Evolutionary conservation across 768 basidiomycete species (phyloP).

Genomic region (Podaxis rugospora): DNA sequence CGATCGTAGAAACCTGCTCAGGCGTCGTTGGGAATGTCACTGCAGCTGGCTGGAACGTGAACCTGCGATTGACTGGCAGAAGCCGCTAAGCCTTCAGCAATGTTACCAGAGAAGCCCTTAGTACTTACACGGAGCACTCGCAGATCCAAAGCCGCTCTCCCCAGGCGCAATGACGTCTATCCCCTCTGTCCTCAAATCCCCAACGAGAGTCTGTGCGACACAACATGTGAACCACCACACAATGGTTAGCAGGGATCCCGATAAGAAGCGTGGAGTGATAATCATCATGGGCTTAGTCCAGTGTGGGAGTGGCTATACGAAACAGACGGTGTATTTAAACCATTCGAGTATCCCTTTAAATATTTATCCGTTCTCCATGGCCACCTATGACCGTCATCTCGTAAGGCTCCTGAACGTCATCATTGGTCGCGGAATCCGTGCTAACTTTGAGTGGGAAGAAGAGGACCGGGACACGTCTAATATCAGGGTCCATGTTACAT

Average conservation of each 20-base stretch:
- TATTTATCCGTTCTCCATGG: background rate
- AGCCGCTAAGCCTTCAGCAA: background rate
- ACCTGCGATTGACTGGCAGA: conserved; percentile 25
- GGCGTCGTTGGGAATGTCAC: conserved; percentile 24
- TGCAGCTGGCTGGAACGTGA: conserved; percentile 24
- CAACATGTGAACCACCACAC: background rate
- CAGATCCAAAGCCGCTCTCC: conserved; percentile 15
- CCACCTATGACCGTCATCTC: background rate
- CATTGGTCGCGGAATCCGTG: background rate
- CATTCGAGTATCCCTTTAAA: background rate
- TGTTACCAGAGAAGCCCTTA: background rate
- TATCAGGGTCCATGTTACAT: background rate
- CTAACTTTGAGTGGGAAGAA: background rate
- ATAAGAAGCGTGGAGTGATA: background rate
- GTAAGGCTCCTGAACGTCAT: background rate
- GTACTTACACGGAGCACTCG: conserved; percentile 22
- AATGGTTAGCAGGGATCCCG: background rate
- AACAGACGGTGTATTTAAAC: background rate
- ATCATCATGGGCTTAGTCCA: background rate
- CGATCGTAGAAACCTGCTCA: conserved; percentile 23
- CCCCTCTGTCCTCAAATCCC: conserved; percentile 2
- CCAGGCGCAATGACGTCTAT: conserved; percentile 20
- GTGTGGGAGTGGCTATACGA: background rate
- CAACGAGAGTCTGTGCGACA: background rate
- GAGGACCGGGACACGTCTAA: background rate